Evolutionary conservation across 2,329 filamentous ascomycete genomes (phyloP).

Genomic region (Penicillium sp.): DNA sequence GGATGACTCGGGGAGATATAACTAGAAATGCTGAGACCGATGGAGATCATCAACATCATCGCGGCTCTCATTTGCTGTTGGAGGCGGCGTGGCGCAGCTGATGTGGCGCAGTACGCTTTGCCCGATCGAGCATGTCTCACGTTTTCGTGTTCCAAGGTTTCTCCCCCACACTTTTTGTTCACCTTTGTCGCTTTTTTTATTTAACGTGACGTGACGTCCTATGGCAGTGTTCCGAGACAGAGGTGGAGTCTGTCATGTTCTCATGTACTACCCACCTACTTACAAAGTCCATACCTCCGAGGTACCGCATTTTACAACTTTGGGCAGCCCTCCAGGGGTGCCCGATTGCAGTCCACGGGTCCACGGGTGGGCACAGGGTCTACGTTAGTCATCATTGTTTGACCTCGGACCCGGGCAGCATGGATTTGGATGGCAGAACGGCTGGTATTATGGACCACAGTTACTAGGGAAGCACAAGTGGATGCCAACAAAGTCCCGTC

Average conservation of each 20-base stretch:
- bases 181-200: neutral
- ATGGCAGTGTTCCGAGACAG: neutral
- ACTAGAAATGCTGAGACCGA: conserved; percentile 3
- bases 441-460: neutral
- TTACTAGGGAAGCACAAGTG: neutral
- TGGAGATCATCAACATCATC: conserved; percentile 22
- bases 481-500: neutral
- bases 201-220: neutral
- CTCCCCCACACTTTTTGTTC: conserved; percentile 15
- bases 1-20: conserved; percentile 1
- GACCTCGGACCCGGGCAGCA: neutral
- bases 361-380: neutral
- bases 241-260: neutral
- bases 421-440: neutral
- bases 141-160: neutral
- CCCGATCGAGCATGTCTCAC: conserved; percentile 2
- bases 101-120: conserved; percentile 13
- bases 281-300: neutral
- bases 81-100: conserved; percentile 10
- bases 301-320: neutral
- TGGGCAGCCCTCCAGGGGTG: neutral
- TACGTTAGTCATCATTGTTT: neutral
- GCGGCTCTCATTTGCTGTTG: conserved; percentile 18
- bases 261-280: neutral
- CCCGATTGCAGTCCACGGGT: neutral